Base-by-base conservation (phyloP, 2,329 filamentous ascomycete genomes). In the Esteya vermicola region DNA sequence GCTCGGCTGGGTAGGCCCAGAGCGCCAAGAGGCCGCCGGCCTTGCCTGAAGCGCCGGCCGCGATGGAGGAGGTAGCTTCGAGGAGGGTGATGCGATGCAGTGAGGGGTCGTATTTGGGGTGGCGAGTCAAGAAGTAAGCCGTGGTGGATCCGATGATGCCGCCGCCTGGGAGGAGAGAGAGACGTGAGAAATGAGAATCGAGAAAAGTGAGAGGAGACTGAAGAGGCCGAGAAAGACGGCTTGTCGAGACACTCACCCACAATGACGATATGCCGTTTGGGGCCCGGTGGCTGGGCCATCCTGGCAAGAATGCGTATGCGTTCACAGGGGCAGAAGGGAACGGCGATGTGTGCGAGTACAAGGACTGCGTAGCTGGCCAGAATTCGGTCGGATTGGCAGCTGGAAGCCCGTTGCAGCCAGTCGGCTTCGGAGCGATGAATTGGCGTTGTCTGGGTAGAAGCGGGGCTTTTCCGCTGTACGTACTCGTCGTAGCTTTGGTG, bases 111-210 rank as follows among this genome's bases (percentile, higher is more conserved):
- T 83, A 96, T 23, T 72, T 77, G 22, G 84, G 78, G 57, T 96
- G 88, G 47, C 84, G 78, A 3, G 86, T 91, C 33, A 96, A 67
- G 54, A 79, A 96, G 60, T 96, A 96, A 43, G 89, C 88, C 6
- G 84, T 86, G 37, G 85, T 91, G 57, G 78, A 81, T 53, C 91
- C 91, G 51, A 96, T 93, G 47, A 96, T 86, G 51, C 89, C 89
- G 50, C 86, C 89, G 50, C 89, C 86, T 85, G 37, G 16, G n/a
- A n/a, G n/a, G n/a, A n/a, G n/a, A n/a, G n/a, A n/a, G n/a, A n/a
- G 23, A 4, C 28, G 30, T 21, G 12, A n/a, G 38, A 42, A 36
- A 32, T 32, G 32, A 39, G 30, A n/a, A n/a, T n/a, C n/a, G 18
- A 21, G 34, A 13, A 18, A n/a, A 21, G 19, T 20, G 19, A 28